Conservation (phyloP, 148 eudicot genomes). For the Chenopodium album region DNA sequence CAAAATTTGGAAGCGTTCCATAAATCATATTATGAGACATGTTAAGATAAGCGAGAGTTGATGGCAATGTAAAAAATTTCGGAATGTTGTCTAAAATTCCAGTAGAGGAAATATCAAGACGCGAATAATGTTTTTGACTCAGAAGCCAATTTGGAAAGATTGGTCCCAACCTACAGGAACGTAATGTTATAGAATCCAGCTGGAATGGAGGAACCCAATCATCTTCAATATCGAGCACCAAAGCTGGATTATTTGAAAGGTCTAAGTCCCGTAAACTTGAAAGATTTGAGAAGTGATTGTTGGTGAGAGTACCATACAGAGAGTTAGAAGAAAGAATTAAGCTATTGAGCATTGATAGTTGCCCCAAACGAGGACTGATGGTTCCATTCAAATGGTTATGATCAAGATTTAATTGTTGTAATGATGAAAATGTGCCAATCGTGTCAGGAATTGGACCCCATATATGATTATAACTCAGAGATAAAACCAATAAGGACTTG, state of each 20-base stretch:
- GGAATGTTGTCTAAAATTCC: slow-evolving; percentile 14
- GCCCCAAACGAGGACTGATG: too few species aligned
- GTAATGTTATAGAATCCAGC: too few species aligned
- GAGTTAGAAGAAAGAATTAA: too few species aligned
- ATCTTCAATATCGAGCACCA: too few species aligned
- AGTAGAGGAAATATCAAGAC: not conserved
- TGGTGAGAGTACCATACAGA: too few species aligned
- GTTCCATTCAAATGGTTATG: too few species aligned
- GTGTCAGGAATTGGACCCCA: slow-evolving; percentile 28
- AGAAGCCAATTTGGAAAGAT: slow-evolving; percentile 2
- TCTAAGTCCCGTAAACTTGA: too few species aligned
- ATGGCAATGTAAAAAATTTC: not conserved
- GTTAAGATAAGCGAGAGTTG: not conserved
- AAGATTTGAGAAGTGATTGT: too few species aligned
- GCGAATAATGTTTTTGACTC: not conserved
- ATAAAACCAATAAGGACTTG: not conserved
- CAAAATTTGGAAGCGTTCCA: not conserved
- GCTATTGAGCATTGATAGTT: too few species aligned
- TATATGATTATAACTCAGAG: slow-evolving; percentile 25
- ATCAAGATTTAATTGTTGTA: slow-evolving; percentile 14
- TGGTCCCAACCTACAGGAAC: slow-evolving; percentile 4
- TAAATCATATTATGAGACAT: not conserved
- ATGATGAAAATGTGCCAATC: slow-evolving; percentile 15
- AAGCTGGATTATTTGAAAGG: too few species aligned
- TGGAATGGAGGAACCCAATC: not conserved